A percentile compares a stretch with the other conserved stretches of the same genome.
phyloP scores from a whole-genome alignment of 305 asterid genomes.

The Lippia alba region DNA sequence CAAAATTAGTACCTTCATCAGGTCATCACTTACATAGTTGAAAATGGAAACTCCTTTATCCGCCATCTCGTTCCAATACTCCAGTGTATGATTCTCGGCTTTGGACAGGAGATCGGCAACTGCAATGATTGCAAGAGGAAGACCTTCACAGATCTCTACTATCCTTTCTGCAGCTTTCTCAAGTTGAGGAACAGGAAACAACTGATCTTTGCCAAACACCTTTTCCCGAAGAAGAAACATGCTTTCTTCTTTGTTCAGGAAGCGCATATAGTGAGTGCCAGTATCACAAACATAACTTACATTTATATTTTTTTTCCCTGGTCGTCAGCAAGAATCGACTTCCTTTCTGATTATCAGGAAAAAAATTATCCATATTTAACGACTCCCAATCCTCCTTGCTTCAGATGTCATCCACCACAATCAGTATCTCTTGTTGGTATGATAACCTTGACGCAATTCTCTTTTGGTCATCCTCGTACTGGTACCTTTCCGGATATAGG shows the following conservation, averaged over 20 bases:
- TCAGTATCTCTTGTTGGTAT: background rate
- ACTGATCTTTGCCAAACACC: too few relatives aligned
- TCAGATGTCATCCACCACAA: constrained; percentile 23
- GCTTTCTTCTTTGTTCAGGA: too few relatives aligned
- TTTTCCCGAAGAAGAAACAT: too few relatives aligned
- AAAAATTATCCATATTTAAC: background rate
- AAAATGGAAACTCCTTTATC: too few relatives aligned
- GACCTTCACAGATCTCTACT: background rate
- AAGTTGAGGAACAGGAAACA: too few relatives aligned
- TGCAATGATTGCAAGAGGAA: constrained; percentile 11
- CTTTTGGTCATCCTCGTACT: too few relatives aligned
- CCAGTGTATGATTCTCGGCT: background rate
- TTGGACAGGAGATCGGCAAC: constrained; percentile 4
- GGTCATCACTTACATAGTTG: too few relatives aligned
- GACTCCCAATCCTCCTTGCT: background rate
- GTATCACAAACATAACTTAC: too few relatives aligned
- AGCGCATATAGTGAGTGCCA: too few relatives aligned
- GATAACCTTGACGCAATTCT: too few relatives aligned
- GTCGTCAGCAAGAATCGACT: background rate
- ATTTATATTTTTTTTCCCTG: background rate
- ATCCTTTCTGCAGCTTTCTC: too few relatives aligned
- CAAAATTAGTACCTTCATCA: too few relatives aligned
- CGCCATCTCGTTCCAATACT: constrained; percentile 17
- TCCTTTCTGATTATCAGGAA: background rate
- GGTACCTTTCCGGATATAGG: background rate